Base-by-base conservation (phyloP, 1,284 basidiomycete genomes). In the Boletus sp. region DNA sequence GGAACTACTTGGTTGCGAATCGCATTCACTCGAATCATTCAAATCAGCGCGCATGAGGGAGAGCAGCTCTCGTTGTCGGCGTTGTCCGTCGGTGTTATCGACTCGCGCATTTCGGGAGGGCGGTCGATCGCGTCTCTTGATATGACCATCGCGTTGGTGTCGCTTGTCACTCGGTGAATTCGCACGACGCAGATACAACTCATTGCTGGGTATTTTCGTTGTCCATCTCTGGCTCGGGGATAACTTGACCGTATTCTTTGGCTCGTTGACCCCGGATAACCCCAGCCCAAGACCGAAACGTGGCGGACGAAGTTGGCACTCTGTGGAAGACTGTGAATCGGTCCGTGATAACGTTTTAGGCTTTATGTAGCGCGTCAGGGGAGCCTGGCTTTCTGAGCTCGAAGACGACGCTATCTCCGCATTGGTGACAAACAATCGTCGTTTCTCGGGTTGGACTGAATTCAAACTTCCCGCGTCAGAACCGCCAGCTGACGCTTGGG, bases 391-490 rank as follows among this genome's bases (percentile, higher is more conserved):
- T 51, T 71, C 75, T 46, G 58, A 73, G 19, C 72, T 73, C 3
- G 75, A 76, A n/a, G n/a, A 74, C 1, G 73, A 62, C 3, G 72
- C 59, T 20, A 77, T 69, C 22, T 72, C 70, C 0, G 74, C 75
- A 50, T 82, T 82, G 4, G 78, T 70, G 4, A 84, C 75, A 4
- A 75, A 72, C 3, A 83, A 64, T 34, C 71, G 69, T 30, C 76
- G 62, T 45, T 65, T 57, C 22, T 57, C 59, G 39, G 44, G 51
- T 51, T 59, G 67, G 38, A 59, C 63, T 12, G 49, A 22, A 19
- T 49, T 41, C 8, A 20, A 10, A 20, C 37, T 34, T 13, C 25
- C 46, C 4, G 22, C 27, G 12, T 53, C 64, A 10, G 48, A 39
- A 20, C 46, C 35, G 26, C 30, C 38, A 30, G 44, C 29, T 2